Evolutionary conservation across 23 red algal species (phyloP).

Genomic region (Agarophyton chilense): DNA sequence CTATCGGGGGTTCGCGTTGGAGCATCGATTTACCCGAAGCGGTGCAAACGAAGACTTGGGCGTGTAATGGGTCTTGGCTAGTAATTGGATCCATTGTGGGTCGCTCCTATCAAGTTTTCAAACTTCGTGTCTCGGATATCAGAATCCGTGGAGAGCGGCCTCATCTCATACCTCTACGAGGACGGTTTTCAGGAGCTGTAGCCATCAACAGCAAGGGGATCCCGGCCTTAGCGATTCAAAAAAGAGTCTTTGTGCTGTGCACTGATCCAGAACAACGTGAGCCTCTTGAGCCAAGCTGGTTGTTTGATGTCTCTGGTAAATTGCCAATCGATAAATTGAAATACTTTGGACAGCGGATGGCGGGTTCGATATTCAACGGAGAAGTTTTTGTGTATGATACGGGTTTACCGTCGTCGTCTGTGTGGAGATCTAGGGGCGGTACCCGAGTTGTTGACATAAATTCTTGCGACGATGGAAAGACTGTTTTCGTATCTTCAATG

Average conservation of each 20-base stretch:
- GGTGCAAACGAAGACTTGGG: background rate
- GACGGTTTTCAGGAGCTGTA: background rate
- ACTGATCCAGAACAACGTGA: background rate
- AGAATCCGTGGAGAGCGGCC: background rate
- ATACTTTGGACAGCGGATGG: background rate
- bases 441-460: conserved; percentile 3
- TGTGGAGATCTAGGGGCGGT: background rate
- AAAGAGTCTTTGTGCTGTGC: background rate
- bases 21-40: background rate
- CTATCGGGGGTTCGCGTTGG: background rate
- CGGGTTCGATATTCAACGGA: conserved; percentile 4
- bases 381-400: background rate
- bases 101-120: conserved; percentile 18
- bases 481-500: conserved; percentile 12
- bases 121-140: background rate
- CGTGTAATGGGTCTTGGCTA: background rate
- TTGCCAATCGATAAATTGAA: conserved; percentile 18
- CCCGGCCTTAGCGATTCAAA: background rate
- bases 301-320: background rate
- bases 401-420: background rate
- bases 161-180: background rate
- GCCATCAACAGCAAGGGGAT: background rate
- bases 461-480: conserved; percentile 2
- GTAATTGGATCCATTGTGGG: background rate
- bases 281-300: background rate